phyloP scores from a whole-genome alignment of 306 rosid genomes.

The Prunus persica region DNA sequence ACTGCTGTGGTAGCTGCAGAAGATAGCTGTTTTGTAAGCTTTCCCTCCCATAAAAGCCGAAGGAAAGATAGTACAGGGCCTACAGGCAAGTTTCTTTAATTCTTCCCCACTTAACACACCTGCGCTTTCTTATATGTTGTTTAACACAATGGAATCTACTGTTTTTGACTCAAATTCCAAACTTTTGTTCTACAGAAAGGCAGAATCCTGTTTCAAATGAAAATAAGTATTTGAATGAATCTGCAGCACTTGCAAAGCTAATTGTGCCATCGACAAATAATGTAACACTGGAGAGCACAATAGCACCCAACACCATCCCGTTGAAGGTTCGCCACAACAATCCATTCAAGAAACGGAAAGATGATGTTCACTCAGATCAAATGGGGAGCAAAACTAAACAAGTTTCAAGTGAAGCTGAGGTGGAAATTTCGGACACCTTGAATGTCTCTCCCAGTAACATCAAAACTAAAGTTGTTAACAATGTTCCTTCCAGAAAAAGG shows the following conservation, averaged over 20 bases:
- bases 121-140: neutral
- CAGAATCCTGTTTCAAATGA: slow-evolving; percentile 25
- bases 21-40: slow-evolving; percentile 49
- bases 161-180: neutral
- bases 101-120: neutral
- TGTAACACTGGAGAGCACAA: slow-evolving; percentile 21
- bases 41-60: slow-evolving; percentile 38
- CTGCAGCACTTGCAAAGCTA: slow-evolving; percentile 57
- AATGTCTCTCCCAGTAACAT: slow-evolving; percentile 28
- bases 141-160: neutral
- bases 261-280: slow-evolving; percentile 37
- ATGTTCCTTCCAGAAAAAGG: slow-evolving; percentile 47
- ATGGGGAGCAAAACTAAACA: slow-evolving; percentile 27
- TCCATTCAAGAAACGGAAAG: slow-evolving; percentile 67
- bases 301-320: slow-evolving; percentile 10
- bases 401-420: slow-evolving; percentile 24
- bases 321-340: slow-evolving; percentile 68
- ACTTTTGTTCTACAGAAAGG: slow-evolving; percentile 36
- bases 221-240: slow-evolving; percentile 40
- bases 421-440: slow-evolving; percentile 29
- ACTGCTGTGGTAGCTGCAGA: slow-evolving; percentile 30
- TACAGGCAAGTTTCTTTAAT: slow-evolving; percentile 47
- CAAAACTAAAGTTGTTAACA: slow-evolving; percentile 19
- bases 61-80: slow-evolving; percentile 13
- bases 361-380: slow-evolving; percentile 34